Base-by-base conservation (phyloP, 2,329 filamentous ascomycete species). In the Fusarium sp. region DNA sequence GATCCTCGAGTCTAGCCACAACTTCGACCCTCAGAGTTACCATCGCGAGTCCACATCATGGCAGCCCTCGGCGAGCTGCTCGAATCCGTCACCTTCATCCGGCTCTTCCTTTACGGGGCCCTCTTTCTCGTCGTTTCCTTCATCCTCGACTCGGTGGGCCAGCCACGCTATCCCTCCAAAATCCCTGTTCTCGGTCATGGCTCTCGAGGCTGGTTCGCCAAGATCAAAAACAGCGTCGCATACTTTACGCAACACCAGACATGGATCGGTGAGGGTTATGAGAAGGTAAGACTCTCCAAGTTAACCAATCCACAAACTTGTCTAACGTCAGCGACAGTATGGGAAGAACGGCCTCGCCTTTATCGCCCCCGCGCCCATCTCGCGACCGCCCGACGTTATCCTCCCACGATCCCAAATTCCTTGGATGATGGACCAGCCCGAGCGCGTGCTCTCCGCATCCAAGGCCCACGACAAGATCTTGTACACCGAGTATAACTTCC, bases 361-460 rank as follows among this genome's bases (percentile, higher is more conserved):
- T 53, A 76, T 85, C 13, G 77, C 82, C 1, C 83, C 83, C 2
- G 78, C 82, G 1, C 78, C 82, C 5, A 78, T 83, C 1, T 80
- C 80, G 8, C 78, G 81, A 3, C 78, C 82, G 1, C 76, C 81
- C 23, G 83, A 86, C 46, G 80, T 86, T 40, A 79, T 86, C 52
- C 75, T 86, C 5, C 84, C 84, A 3, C 78, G 76, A 4, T 80
- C 78, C 1, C 82, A 85, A 70, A 80, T 83, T 9, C 71, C 76
- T 9, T 86, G 84, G 84, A 79, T 86, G 73, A 79, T 86, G 62
- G 82, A 84, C 43, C 80, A 83, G 67, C 83, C 84, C n/a, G 84
- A 86, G 59, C 71, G 74, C 30, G 69, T 82, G 3, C 74, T 85
- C 30, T 84, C 82, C 2, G 76, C 82, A 1, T 73, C 80, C 52